Conservation (phyloP, 495 filamentous ascomycete species). For the Tuber melanosporum region DNA sequence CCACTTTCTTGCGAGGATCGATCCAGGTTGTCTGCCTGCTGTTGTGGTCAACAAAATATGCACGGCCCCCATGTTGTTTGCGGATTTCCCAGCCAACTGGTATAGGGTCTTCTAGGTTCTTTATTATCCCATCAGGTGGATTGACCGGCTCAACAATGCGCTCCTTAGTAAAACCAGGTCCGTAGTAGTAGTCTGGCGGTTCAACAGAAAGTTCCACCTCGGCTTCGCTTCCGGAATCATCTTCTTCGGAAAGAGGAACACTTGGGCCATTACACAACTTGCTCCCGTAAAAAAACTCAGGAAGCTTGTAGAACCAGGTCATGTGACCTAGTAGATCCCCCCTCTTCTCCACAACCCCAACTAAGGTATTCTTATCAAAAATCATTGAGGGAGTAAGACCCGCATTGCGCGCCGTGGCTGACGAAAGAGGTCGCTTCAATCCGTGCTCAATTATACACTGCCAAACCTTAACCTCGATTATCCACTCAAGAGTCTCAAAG, state of each 20-base stretch:
- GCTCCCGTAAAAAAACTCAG: neutral
- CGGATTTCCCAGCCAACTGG: neutral
- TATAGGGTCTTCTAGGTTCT: neutral
- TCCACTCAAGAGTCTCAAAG: neutral
- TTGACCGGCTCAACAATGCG: neutral
- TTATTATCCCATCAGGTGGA: neutral
- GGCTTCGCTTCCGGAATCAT: neutral
- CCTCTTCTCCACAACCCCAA: neutral
- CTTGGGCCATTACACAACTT: neutral
- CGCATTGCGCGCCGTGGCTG: neutral
- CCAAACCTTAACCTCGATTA: neutral
- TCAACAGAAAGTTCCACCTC: neutral
- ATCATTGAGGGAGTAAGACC: neutral
- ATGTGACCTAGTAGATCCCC: neutral
- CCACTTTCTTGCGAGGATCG: neutral
- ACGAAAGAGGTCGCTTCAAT: neutral
- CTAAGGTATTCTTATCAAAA: neutral
- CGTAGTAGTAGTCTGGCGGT: neutral
- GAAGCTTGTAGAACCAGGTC: neutral
- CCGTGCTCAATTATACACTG: neutral
- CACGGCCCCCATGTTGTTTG: neutral
- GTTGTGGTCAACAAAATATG: constrained; percentile 9
- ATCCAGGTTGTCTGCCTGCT: constrained; percentile 2
- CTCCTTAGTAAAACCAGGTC: neutral
- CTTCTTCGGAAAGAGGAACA: neutral